Evolutionary conservation across 2,329 filamentous ascomycete species (phyloP).

Genomic region (Colletotrichum aenigma): DNA sequence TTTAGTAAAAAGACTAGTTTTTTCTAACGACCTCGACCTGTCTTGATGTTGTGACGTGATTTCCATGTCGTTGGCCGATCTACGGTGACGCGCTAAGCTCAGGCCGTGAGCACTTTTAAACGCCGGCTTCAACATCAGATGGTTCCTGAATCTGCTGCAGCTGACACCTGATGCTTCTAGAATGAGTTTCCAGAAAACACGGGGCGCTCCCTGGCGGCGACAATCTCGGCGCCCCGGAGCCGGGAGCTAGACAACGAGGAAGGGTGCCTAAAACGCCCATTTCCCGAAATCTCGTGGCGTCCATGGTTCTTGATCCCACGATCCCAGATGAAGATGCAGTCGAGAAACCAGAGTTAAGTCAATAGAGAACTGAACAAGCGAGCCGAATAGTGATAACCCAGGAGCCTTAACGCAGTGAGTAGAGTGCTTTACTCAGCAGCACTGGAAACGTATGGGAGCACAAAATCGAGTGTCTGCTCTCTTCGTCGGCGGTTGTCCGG

Average conservation of each 20-base stretch:
- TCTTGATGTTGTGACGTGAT: background rate
- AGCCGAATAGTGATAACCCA: background rate
- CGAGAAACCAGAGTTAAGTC: background rate
- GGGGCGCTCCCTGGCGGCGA: background rate
- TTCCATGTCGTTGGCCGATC: background rate
- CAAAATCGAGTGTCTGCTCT: fast-evolving
- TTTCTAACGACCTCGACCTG: too few species aligned
- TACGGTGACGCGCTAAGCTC: background rate
- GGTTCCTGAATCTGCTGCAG: background rate
- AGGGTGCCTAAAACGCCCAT: background rate
- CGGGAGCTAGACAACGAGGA: background rate
- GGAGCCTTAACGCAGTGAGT: background rate
- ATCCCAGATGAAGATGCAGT: background rate
- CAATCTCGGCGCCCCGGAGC: background rate
- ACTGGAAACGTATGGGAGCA: background rate
- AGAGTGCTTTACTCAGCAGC: background rate
- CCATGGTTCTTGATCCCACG: background rate
- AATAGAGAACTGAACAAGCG: background rate
- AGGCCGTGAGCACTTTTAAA: background rate
- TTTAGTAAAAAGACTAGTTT: background rate
- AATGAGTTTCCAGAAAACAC: background rate
- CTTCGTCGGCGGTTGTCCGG: background rate
- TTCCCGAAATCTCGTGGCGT: background rate
- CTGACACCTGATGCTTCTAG: background rate
- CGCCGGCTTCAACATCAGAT: background rate